Evolutionary conservation across 1,284 basidiomycete species (phyloP).

Genomic region (Leccinum griseonigrum): DNA sequence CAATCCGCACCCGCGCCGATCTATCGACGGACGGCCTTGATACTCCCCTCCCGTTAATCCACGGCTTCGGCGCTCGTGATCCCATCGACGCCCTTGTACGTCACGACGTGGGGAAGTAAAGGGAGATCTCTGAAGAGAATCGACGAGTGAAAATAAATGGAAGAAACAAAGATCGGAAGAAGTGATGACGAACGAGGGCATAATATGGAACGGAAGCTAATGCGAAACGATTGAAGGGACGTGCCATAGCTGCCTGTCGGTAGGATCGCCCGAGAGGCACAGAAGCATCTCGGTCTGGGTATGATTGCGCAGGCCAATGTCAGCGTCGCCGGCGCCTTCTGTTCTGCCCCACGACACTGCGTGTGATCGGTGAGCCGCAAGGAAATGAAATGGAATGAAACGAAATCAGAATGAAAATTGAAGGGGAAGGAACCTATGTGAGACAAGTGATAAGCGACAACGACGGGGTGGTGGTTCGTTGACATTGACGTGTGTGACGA

Average conservation of each 20-base stretch:
- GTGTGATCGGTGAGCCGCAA: neutral
- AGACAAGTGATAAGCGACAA: constrained; percentile 2
- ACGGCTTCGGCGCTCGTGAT: constrained; percentile 56
- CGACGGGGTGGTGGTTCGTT: neutral
- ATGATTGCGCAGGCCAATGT: constrained; percentile 56
- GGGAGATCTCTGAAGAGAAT: neutral
- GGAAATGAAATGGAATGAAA: too few relatives aligned
- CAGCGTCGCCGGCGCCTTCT: constrained; percentile 63
- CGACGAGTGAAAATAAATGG: neutral
- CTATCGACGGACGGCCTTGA: constrained; percentile 56
- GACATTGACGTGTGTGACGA: neutral
- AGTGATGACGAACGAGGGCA: too few relatives aligned
- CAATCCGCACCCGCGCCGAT: constrained; percentile 69
- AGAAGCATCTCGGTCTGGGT: constrained; percentile 64
- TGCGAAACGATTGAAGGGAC: constrained; percentile 5
- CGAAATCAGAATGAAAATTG: neutral
- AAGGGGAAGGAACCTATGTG: neutral
- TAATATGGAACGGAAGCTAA: neutral
- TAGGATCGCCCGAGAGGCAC: constrained; percentile 59
- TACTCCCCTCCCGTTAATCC: constrained; percentile 56
- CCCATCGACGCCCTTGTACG: constrained; percentile 42
- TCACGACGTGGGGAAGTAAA: neutral
- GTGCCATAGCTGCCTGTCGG: constrained; percentile 61
- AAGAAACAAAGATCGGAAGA: neutral
- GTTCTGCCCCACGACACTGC: constrained; percentile 58